Base-by-base conservation (phyloP, 1,139 yeast genomes). In the Hyphopichia wangnamkhiaoensis region DNA sequence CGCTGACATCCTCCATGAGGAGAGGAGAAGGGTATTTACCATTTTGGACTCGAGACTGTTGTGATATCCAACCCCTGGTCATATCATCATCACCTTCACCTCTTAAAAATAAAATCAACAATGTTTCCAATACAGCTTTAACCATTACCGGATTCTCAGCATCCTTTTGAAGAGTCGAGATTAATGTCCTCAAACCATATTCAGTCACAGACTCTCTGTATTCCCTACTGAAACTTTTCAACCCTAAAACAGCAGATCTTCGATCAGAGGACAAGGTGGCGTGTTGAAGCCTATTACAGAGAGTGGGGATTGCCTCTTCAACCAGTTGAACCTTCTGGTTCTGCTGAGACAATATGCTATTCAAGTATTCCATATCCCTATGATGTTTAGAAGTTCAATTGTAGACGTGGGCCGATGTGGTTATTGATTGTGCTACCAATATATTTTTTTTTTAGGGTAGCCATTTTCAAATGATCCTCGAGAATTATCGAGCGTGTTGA, bases 171-270 rank as follows among this genome's bases (percentile, higher is more conserved):
- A 94, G 65, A 0, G 93, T 82, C 21, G 72, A 60, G 12, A 93
- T 73, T 44, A 94, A 68, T 1, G 93, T 90, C 45, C 91, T 74
- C 32, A 93, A 68, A 1, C 96, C 98, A 45, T 85, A 81, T 32
- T 95, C 95, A 35, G 93, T 90, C 3, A 94, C 98, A 3, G 83
- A 68, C 59, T 94, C 98, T 49, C 98, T 71, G 59, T 85, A 89
- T 54, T 89, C 91, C 43, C 98, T 71, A 46, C 95, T 82, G 58
- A 91, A 91, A 35, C 95, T 89, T 58, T 93, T 91, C 48, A 94
- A 69, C 0, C 96, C 94, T 35, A 93, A 71, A 3, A 93, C 87
- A 0, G 98, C 98, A 1, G 97, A 93, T 39, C 96, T 70, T 47
- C 98, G 73, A 61, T 94, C 98, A 30, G 88, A 82, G 2, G 94